Conservation (phyloP, 2,329 filamentous ascomycete genomes). For the Gaeumannomyces sp. region DNA sequence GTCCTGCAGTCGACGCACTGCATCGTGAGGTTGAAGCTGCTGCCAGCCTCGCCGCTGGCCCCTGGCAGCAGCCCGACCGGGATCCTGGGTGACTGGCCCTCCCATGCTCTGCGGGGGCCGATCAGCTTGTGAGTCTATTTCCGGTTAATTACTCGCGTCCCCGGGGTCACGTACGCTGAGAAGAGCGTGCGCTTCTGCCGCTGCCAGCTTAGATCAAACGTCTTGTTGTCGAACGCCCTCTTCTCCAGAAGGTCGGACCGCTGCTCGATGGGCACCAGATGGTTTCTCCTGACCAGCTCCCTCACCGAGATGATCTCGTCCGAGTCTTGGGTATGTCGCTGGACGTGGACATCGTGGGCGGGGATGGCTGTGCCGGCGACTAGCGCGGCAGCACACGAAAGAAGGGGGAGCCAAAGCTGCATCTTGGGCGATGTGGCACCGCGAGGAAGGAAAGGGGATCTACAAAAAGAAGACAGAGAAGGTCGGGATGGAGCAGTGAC, state of each 20-base stretch:
- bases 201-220: conserved; percentile 8
- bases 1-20: conserved; percentile 15
- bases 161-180: conserved; percentile 7
- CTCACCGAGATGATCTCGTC: conserved; percentile 5
- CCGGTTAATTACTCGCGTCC: too few species aligned
- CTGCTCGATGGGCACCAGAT: conserved; percentile 7
- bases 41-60: not conserved
- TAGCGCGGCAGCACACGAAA: conserved; percentile 1
- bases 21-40: conserved; percentile 11
- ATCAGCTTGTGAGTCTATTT: not conserved
- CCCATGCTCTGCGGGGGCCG: conserved; percentile 5
- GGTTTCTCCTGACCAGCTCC: conserved; percentile 4
- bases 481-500: not conserved
- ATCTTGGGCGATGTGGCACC: not conserved
- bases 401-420: not conserved
- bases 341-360: conserved; percentile 4
- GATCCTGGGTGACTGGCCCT: conserved; percentile 3
- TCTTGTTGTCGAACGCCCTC: conserved; percentile 5
- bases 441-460: too few species aligned
- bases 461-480: too few species aligned
- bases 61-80: conserved; percentile 9
- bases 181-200: conserved; percentile 6
- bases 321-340: not conserved
- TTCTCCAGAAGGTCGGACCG: conserved; percentile 8
- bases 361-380: conserved; percentile 5